Conservation (phyloP, 495 filamentous ascomycete species). For the Achaetomiella virescens region DNA sequence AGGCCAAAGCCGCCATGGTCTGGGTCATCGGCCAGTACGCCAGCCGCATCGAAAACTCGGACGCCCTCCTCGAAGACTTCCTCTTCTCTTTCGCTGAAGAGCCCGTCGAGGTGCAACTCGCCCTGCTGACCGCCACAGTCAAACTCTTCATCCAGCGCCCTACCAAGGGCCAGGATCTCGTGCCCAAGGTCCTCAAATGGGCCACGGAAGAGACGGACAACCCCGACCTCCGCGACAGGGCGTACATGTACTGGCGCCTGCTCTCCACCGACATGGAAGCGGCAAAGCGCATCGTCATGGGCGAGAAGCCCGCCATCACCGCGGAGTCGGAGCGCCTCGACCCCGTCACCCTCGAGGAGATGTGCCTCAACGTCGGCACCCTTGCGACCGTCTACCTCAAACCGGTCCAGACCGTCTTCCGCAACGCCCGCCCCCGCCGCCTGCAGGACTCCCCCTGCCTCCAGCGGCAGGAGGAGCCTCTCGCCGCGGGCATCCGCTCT, state of each 20-base stretch:
- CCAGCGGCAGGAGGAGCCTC: slow-evolving; percentile 52
- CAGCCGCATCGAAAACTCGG: slow-evolving; percentile 91
- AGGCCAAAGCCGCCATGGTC: slow-evolving; percentile 98
- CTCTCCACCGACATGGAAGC: slow-evolving; percentile 87
- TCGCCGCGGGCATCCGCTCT: slow-evolving; percentile 32
- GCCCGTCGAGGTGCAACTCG: slow-evolving; percentile 89
- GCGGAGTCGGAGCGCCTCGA: slow-evolving; percentile 95
- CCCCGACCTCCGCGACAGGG: slow-evolving; percentile 88
- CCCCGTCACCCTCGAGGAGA: slow-evolving; percentile 85
- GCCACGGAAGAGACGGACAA: slow-evolving; percentile 98
- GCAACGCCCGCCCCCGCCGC: slow-evolving; percentile 71
- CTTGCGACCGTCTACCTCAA: slow-evolving; percentile 96
- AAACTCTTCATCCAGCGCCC: slow-evolving; percentile 98
- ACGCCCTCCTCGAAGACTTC: slow-evolving; percentile 91
- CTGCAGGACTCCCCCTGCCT: slow-evolving; percentile 77
- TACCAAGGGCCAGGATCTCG: slow-evolving; percentile 87
- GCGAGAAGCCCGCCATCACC: slow-evolving; percentile 92
- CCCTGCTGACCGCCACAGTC: slow-evolving; percentile 90
- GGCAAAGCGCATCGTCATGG: slow-evolving; percentile 89
- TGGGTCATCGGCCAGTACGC: slow-evolving; percentile 99
- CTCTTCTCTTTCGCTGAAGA: slow-evolving; percentile 90
- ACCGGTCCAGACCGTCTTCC: slow-evolving; percentile 96
- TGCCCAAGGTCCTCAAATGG: slow-evolving; percentile 96
- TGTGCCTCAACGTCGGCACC: slow-evolving; percentile 94
- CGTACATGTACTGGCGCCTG: slow-evolving; percentile 99